Evolutionary conservation across 345 rosid species (phyloP), one percentile per base, ranked within the genome.

Genomic region (Pistacia vera): DNA sequence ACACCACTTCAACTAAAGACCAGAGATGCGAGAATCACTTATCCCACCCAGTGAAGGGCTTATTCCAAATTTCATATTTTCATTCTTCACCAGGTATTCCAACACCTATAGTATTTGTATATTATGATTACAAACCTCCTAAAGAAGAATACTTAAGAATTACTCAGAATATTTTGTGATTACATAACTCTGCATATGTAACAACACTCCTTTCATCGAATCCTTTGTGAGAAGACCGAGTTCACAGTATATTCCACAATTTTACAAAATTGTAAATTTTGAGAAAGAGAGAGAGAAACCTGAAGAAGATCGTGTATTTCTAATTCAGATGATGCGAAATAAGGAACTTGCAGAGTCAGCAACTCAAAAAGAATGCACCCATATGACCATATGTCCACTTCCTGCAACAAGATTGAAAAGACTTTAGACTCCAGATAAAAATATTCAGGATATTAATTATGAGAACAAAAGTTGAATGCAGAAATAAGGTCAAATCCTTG

Each of bases 351-450:
- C 80, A 96, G 88, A 52, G 99, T 96, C 90, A 96, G 79, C 79
- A 96, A 77, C 82, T 96, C 97, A 8, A 88, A 85, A 78, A 93
- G 89, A 70, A 96, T 75, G 81, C 99, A 96, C 63, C 99, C 99
- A 22, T 87, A 95, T 48, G 99, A 95, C 99, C 99, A 95, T 57
- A 95, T 87, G 75, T 96, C 99, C 78, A 93, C 97, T 82, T 92
- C 98, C 99, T 96, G 93, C 80, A 83, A 80, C 55, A 65, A 86
- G 28, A 52, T 14, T 72, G 61, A 10, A 54, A 66, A 71, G 55
- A 75, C 69, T 73, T 87, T 46, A 66, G 52, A 35, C 72, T 56
- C 41, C 58, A 49, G 68, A 36, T 63, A 44, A 74, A 59, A 51
- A 16, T 13, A 57, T 41, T 28, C 38, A 71, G 25, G 16, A 49